A percentile compares a stretch with the other conserved stretches of the same genome.
These are phyloP conservation scores for Aquilaria yunnanensis DNA, from an alignment of 345 rosid genomes.

Conservation along the genomic window DNA sequence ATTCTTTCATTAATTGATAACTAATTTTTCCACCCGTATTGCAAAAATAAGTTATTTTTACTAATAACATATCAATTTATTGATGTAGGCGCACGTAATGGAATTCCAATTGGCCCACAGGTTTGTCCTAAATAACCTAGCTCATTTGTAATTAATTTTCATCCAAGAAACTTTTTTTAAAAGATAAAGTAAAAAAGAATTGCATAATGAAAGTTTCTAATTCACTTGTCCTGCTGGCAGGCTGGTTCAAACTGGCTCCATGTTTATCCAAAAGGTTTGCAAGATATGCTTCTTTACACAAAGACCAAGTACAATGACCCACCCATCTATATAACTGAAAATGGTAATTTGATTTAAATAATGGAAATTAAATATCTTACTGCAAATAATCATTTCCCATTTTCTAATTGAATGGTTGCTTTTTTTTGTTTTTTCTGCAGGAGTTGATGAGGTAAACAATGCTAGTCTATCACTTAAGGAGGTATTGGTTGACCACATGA, in stretches of 20 bases:
- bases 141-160: neutral
- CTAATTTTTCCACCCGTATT: neutral
- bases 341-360: constrained; percentile 6
- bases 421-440: neutral
- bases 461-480: constrained; percentile 22
- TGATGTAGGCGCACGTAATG: constrained; percentile 9
- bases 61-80: neutral
- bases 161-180: no score
- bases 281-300: constrained; percentile 8
- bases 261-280: constrained; percentile 11
- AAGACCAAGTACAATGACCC: constrained; percentile 16
- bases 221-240: neutral
- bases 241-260: neutral
- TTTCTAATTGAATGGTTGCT: no score
- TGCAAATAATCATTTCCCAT: no score
- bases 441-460: constrained; percentile 27
- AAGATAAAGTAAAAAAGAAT: no score
- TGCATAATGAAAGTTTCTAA: no score
- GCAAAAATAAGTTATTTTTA: neutral
- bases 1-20: no score
- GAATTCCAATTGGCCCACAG: constrained; percentile 17
- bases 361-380: neutral
- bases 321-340: constrained; percentile 16
- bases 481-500: constrained; percentile 23
- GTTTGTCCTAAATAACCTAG: neutral